Percentiles rank a stretch among this genome's conserved stretches.
Conservation (phyloP, 495 filamentous ascomycete species). For the Chaetomium tenue region DNA sequence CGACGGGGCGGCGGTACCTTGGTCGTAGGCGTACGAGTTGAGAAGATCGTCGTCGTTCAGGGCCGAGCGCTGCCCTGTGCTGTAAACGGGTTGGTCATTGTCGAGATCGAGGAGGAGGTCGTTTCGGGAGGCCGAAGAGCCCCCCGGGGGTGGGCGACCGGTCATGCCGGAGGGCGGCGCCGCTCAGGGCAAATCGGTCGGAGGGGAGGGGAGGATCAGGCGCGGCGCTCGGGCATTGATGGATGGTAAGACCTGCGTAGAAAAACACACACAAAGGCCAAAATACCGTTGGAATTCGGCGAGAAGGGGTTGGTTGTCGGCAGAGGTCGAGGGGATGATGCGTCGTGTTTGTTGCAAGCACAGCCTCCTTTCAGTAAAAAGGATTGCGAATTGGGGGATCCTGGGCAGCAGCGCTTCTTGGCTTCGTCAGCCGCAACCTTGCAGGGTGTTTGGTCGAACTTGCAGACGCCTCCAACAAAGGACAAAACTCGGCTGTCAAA, state of each 20-base stretch:
- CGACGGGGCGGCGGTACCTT: slow-evolving; percentile 55
- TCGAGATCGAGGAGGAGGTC: slow-evolving; percentile 77
- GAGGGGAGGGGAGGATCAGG: neutral
- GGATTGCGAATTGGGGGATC: slow-evolving; percentile 18
- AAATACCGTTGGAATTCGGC: neutral
- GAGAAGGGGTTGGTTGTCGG: neutral
- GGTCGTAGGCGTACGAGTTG: slow-evolving; percentile 64
- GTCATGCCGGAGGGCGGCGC: slow-evolving; percentile 55
- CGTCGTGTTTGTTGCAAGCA: slow-evolving; percentile 25
- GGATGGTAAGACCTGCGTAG: neutral
- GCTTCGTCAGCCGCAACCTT: slow-evolving; percentile 18
- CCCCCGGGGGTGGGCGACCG: slow-evolving; percentile 63
- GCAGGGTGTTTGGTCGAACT: neutral
- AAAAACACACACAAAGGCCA: neutral
- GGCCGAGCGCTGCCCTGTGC: slow-evolving; percentile 65
- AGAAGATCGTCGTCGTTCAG: slow-evolving; percentile 76
- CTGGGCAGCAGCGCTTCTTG: slow-evolving; percentile 17
- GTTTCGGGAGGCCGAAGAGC: slow-evolving; percentile 57
- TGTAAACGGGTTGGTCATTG: slow-evolving; percentile 66
- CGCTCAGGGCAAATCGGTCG: slow-evolving; percentile 9
- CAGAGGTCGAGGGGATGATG: slow-evolving; percentile 8
- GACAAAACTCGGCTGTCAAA: neutral
- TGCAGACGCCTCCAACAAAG: neutral
- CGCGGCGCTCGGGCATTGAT: slow-evolving; percentile 7
- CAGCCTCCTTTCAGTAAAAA: slow-evolving; percentile 27